Percentiles rank a stretch among this genome's conserved stretches.
These are phyloP conservation scores for Vitis rotundifolia DNA, from an alignment of 164 flowering plant genomes.

Conservation along the genomic window DNA sequence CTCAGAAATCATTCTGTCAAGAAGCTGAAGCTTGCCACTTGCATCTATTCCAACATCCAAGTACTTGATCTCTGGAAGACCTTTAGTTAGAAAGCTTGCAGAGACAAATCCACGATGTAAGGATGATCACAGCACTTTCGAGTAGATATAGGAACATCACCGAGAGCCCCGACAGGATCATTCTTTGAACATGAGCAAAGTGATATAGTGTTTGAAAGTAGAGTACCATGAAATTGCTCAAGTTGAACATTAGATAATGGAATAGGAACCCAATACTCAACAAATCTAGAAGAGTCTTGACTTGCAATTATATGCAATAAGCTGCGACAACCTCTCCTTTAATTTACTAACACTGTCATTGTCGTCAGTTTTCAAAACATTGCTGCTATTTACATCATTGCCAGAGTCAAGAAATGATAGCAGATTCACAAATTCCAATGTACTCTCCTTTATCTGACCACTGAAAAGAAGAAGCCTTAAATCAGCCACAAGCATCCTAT, in stretches of 20 bases:
- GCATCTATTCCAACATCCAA: constrained; percentile 80
- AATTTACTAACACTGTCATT: constrained; percentile 31
- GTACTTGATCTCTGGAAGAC: constrained; percentile 33
- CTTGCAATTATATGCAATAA: constrained; percentile 43
- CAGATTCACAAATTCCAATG: constrained; percentile 18
- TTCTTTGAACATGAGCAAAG: constrained; percentile 62
- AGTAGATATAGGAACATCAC: constrained; percentile 47
- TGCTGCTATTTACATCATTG: constrained; percentile 7
- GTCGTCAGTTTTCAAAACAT: constrained; percentile 19
- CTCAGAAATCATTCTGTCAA: constrained; percentile 67
- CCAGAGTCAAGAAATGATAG: constrained; percentile 51
- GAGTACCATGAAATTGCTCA: constrained; percentile 77
- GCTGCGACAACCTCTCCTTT: constrained; percentile 50
- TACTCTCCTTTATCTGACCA: constrained; percentile 67
- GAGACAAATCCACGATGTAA: constrained; percentile 51
- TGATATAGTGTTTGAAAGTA: constrained; percentile 49
- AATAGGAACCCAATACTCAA: constrained; percentile 92
- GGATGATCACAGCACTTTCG: constrained; percentile 95
- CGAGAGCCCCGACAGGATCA: constrained; percentile 66
- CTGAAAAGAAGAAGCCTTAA: constrained; percentile 51
- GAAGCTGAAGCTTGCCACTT: constrained; percentile 80
- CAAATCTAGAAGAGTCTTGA: constrained; percentile 51
- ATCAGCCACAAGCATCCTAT: constrained; percentile 42
- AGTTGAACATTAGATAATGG: constrained; percentile 75
- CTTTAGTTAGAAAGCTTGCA: constrained; percentile 48